Conservation (phyloP, 2,329 filamentous ascomycete genomes). For the Calonectria leucothoes region DNA sequence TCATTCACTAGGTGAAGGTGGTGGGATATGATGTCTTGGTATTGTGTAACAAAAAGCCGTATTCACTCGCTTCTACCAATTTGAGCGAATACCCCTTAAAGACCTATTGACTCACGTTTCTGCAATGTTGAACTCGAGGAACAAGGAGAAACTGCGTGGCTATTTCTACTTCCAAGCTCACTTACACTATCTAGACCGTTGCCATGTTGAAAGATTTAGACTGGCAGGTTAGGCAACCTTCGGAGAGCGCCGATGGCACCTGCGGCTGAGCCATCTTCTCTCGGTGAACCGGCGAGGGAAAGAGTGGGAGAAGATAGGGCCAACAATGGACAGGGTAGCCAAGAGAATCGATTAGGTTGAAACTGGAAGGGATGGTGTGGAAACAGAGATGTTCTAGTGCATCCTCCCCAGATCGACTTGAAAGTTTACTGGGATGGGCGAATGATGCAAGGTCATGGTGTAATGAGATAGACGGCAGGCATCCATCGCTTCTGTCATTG, state of each 20-base stretch:
- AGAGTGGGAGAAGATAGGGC: background rate
- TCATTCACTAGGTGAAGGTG: conserved; percentile 12
- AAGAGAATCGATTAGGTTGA: conserved; percentile 21
- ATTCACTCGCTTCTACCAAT: conserved; percentile 2
- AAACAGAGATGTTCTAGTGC: conserved; percentile 1
- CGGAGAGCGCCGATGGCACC: conserved; percentile 36
- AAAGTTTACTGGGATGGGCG: conserved; percentile 8
- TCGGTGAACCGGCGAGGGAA: conserved; percentile 37
- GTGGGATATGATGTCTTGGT: background rate
- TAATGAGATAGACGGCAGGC: background rate
- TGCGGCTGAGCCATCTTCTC: conserved; percentile 36
- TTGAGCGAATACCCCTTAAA: background rate
- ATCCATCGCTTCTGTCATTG: background rate
- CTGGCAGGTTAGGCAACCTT: conserved; percentile 33
- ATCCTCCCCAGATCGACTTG: background rate
- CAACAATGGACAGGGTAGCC: conserved; percentile 19
- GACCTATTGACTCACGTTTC: background rate
- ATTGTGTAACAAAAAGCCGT: background rate
- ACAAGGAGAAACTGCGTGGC: background rate
- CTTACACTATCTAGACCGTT: background rate
- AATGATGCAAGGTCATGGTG: background rate
- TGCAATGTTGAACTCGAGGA: background rate
- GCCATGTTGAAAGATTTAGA: too few relatives aligned
- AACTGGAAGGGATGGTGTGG: conserved; percentile 19
- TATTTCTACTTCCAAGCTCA: background rate